These are phyloP conservation scores for Populus tremula DNA, from an alignment of 345 rosid species.

Conservation along the genomic window DNA sequence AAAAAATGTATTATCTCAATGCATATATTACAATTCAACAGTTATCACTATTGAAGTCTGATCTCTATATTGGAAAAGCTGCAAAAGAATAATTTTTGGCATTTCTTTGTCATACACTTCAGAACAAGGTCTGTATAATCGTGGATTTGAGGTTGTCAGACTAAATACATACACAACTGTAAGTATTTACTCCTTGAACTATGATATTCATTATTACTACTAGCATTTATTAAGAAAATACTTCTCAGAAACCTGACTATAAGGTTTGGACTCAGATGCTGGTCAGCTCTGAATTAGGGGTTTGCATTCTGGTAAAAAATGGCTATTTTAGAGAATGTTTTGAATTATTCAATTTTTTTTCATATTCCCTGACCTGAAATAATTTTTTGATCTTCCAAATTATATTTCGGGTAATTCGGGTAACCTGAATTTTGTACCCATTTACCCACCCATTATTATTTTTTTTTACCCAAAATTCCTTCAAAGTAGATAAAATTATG, in stretches of 20 bases:
- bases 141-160: conserved; percentile 90
- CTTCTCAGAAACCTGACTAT: neutral
- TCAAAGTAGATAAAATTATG: no score
- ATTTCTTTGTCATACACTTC: conserved; percentile 32
- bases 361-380: no score
- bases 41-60: conserved; percentile 5
- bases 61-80: conserved; percentile 3
- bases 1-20: neutral
- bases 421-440: no score
- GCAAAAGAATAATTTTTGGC: neutral
- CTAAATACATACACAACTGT: conserved; percentile 92
- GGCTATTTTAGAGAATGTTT: no score
- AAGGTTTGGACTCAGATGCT: neutral
- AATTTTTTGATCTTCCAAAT: no score
- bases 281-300: neutral
- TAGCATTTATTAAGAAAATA: neutral
- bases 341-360: no score
- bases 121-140: conserved; percentile 78
- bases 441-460: no score
- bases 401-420: no score
- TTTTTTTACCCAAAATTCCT: no score
- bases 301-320: no score
- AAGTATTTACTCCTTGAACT: conserved; percentile 29
- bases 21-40: neutral
- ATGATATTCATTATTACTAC: neutral